Conservation (phyloP, 169 alveolate species). For the Plasmodium coatneyi region DNA sequence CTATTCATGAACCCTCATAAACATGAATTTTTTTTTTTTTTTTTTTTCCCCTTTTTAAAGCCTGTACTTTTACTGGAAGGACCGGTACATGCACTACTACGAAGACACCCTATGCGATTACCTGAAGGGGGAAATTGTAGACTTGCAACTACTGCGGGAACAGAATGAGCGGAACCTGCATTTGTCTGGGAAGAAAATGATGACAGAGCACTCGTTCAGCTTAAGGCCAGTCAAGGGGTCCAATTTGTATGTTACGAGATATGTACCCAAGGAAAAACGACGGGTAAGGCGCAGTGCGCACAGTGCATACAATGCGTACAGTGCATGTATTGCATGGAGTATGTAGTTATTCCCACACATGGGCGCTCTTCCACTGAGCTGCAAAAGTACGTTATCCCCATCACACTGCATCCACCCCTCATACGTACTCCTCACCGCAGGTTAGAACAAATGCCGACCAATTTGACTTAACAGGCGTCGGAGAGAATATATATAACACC, state of each 20-base stretch:
- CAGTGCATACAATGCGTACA: too few relatives aligned
- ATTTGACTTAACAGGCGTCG: slow-evolving; percentile 66
- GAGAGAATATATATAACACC: slow-evolving; percentile 49
- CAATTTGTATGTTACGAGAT: slow-evolving; percentile 49
- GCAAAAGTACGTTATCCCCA: background rate
- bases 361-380: background rate
- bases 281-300: slow-evolving; percentile 2
- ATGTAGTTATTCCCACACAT: background rate
- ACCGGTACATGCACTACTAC: slow-evolving; percentile 63
- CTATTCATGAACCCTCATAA: background rate
- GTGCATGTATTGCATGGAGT: too few relatives aligned
- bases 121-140: slow-evolving; percentile 59
- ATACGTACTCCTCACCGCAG: slow-evolving; percentile 1
- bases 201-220: slow-evolving; percentile 26
- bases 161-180: slow-evolving; percentile 59
- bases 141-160: slow-evolving; percentile 56
- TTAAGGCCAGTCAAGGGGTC: slow-evolving; percentile 61
- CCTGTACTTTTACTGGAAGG: slow-evolving; percentile 60
- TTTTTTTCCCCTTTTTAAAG: background rate
- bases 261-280: slow-evolving; percentile 1
- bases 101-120: slow-evolving; percentile 64
- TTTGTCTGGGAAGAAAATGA: slow-evolving; percentile 42
- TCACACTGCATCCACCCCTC: background rate
- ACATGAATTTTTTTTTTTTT: background rate
- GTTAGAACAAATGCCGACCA: slow-evolving; percentile 11